Evolutionary conservation across 2,329 filamentous ascomycete species (phyloP).

Genomic region (Amphichorda felina): DNA sequence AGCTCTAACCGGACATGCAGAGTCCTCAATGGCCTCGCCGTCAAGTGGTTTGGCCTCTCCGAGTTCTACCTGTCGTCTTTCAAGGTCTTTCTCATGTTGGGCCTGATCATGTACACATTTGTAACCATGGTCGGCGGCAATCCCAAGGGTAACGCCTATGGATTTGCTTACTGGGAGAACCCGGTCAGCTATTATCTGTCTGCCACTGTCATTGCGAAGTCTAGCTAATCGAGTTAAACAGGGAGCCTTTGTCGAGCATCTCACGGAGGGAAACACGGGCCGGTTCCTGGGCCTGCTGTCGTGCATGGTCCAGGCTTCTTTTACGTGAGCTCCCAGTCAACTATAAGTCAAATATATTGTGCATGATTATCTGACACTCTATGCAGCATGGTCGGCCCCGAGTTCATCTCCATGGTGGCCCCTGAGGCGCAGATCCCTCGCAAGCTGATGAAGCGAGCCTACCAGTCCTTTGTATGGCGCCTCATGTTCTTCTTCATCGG

Average conservation of each 20-base stretch:
- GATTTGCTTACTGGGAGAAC: conserved; percentile 55
- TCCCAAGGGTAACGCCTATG: conserved; percentile 39
- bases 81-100: conserved; percentile 44
- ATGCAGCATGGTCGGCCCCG: conserved; percentile 42
- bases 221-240: too few species aligned
- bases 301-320: conserved; percentile 29
- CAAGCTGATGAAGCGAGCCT: conserved; percentile 34
- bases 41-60: conserved; percentile 24
- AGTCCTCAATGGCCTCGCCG: conserved; percentile 22
- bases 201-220: too few species aligned
- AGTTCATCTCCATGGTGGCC: conserved; percentile 49
- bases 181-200: conserved; percentile 38
- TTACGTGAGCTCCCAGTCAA: conserved; percentile 26
- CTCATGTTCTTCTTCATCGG: conserved; percentile 48
- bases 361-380: too few species aligned
- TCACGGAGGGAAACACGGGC: conserved; percentile 45
- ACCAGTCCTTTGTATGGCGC: conserved; percentile 39
- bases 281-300: conserved; percentile 51
- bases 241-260: conserved; percentile 35
- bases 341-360: too few species aligned
- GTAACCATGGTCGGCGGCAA: conserved; percentile 49
- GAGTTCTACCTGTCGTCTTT: conserved; percentile 30
- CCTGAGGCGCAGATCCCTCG: conserved; percentile 46
- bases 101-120: conserved; percentile 43
- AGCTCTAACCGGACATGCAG: not conserved